Conservation (phyloP, 192 early-diverging fungal species). For the Lunasporangiospora selenospora region DNA sequence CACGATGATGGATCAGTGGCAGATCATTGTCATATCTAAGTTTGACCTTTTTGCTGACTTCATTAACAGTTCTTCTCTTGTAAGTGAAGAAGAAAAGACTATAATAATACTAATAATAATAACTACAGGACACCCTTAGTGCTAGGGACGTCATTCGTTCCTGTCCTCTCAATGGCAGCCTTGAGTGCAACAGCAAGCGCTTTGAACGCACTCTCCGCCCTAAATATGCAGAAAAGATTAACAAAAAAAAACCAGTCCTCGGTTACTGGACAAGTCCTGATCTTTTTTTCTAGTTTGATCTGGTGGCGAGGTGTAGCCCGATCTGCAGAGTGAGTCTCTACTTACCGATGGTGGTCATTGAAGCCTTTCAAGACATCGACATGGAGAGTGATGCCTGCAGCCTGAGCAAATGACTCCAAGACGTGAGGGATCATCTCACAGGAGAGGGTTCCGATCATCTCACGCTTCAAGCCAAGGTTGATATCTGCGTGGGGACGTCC, state of each 20-base stretch:
- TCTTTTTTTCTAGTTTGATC: background rate
- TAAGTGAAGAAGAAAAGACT: no score
- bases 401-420: slow-evolving; percentile 88
- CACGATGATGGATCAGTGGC: background rate
- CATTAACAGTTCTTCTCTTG: no score
- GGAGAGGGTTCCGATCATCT: slow-evolving; percentile 88
- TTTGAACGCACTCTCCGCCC: slow-evolving; percentile 97
- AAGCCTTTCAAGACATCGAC: slow-evolving; percentile 94
- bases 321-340: slow-evolving; percentile 4
- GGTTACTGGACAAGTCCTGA: background rate
- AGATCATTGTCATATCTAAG: no score
- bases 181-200: slow-evolving; percentile 93
- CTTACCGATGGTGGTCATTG: slow-evolving; percentile 97
- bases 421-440: slow-evolving; percentile 99
- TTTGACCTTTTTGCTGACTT: background rate
- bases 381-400: slow-evolving; percentile 94
- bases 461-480: slow-evolving; percentile 88
- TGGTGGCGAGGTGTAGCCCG: no score
- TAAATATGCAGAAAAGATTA: slow-evolving; percentile 37
- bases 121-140: slow-evolving; percentile 90
- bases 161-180: slow-evolving; percentile 86
- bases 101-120: no score
- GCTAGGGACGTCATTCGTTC: slow-evolving; percentile 89
- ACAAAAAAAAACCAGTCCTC: background rate
- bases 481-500: slow-evolving; percentile 87